These are phyloP conservation scores for Bocquillonia castaneifolia DNA, from an alignment of 441 rosid species.

Conservation along the genomic window DNA sequence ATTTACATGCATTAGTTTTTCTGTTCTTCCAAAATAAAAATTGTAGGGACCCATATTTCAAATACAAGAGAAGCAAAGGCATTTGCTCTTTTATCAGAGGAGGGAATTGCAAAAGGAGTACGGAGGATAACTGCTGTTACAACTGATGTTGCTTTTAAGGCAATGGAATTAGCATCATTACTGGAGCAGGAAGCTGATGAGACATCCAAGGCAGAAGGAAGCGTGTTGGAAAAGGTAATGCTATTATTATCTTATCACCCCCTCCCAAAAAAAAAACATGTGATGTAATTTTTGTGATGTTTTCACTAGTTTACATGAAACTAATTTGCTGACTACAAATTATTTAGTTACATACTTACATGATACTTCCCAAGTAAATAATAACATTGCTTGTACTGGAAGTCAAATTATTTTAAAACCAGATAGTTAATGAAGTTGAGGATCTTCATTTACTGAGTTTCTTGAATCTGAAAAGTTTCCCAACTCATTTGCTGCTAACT, in stretches of 20 bases:
- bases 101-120: slow-evolving; percentile 94
- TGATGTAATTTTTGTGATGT: not conserved
- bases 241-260: too few relatives aligned
- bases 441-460: not conserved
- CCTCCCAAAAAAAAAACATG: too few relatives aligned
- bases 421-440: not conserved
- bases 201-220: slow-evolving; percentile 56
- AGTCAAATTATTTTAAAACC: not conserved
- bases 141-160: slow-evolving; percentile 66
- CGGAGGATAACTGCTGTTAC: slow-evolving; percentile 89
- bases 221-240: slow-evolving; percentile 85
- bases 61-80: slow-evolving; percentile 91
- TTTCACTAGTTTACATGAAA: not conserved
- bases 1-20: slow-evolving; percentile 11
- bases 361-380: not conserved
- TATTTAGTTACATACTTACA: not conserved
- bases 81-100: slow-evolving; percentile 90
- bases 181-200: slow-evolving; percentile 70
- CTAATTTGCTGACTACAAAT: not conserved
- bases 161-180: slow-evolving; percentile 50
- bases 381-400: not conserved
- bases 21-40: not conserved
- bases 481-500: not conserved
- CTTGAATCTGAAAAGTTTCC: not conserved
- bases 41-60: slow-evolving; percentile 42